Percentiles rank a stretch among this genome's conserved stretches.
Conservation (phyloP, 208 protist species). For the Strigomonas culicis region DNA sequence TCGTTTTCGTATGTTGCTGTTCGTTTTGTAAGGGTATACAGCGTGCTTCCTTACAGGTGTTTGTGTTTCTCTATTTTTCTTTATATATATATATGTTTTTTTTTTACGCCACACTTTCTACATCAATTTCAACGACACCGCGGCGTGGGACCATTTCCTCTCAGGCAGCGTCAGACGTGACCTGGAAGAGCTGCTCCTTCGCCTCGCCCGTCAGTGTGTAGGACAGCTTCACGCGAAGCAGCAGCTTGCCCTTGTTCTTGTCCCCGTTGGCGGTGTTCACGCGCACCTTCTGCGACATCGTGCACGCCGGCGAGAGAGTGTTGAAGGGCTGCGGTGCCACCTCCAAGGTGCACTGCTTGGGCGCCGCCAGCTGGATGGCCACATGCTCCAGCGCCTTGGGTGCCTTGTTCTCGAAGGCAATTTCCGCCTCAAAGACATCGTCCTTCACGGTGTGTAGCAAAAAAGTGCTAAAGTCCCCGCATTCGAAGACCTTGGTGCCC, state of each 20-base stretch:
- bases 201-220: constrained; percentile 42
- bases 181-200: constrained; percentile 64
- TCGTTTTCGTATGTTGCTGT: background rate
- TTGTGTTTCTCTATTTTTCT: too few relatives aligned
- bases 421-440: constrained; percentile 21
- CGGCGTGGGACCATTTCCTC: background rate
- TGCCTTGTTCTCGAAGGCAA: constrained; percentile 41
- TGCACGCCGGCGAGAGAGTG: constrained; percentile 27
- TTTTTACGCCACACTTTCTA: background rate
- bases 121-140: background rate
- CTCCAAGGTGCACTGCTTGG: constrained; percentile 50
- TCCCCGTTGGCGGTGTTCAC: constrained; percentile 49
- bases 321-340: constrained; percentile 44
- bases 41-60: background rate
- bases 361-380: constrained; percentile 67
- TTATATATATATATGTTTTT: background rate
- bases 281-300: constrained; percentile 37
- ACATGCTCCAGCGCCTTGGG: constrained; percentile 36
- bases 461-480: constrained; percentile 1
- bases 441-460: constrained; percentile 8
- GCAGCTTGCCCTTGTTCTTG: constrained; percentile 43
- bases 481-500: background rate
- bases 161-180: constrained; percentile 27
- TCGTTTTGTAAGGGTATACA: background rate
- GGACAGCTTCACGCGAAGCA: constrained; percentile 63